phyloP scores from a whole-genome alignment of 2,329 filamentous ascomycete genomes.

The Fusarium papillatum region DNA sequence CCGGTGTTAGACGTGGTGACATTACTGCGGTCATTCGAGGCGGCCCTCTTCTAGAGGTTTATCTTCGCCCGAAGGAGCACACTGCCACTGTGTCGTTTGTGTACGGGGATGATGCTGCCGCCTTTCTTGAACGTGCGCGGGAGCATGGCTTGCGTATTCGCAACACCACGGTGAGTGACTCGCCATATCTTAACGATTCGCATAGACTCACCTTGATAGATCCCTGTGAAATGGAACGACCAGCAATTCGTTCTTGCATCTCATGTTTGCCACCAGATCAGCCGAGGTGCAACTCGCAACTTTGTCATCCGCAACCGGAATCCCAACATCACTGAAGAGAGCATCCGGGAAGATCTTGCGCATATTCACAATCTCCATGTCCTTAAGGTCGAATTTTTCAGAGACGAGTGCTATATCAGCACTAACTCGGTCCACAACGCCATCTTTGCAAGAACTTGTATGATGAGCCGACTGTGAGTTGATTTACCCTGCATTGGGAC shows the following conservation, averaged over 20 bases:
- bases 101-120: constrained; percentile 70
- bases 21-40: constrained; percentile 76
- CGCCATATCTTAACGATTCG: too few relatives aligned
- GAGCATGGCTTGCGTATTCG: constrained; percentile 77
- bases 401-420: constrained; percentile 74
- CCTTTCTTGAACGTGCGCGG: constrained; percentile 75
- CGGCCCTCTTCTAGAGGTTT: constrained; percentile 78
- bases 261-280: constrained; percentile 75
- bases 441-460: constrained; percentile 81
- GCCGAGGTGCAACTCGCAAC: constrained; percentile 79
- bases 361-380: constrained; percentile 87
- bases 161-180: constrained; percentile 71
- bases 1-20: constrained; percentile 74
- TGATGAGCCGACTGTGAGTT: constrained; percentile 73
- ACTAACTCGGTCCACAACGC: constrained; percentile 85
- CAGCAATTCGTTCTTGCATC: constrained; percentile 76
- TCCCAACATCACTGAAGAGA: constrained; percentile 70
- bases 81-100: constrained; percentile 79
- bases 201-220: constrained; percentile 56
- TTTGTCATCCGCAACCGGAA: constrained; percentile 75
- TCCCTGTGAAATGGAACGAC: constrained; percentile 78
- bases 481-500: background rate
- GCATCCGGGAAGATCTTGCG: constrained; percentile 80
- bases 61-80: constrained; percentile 70
- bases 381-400: constrained; percentile 72